Evolutionary conservation across 2,329 filamentous ascomycete species (phyloP).

Genomic region (Pyricularia sp.): DNA sequence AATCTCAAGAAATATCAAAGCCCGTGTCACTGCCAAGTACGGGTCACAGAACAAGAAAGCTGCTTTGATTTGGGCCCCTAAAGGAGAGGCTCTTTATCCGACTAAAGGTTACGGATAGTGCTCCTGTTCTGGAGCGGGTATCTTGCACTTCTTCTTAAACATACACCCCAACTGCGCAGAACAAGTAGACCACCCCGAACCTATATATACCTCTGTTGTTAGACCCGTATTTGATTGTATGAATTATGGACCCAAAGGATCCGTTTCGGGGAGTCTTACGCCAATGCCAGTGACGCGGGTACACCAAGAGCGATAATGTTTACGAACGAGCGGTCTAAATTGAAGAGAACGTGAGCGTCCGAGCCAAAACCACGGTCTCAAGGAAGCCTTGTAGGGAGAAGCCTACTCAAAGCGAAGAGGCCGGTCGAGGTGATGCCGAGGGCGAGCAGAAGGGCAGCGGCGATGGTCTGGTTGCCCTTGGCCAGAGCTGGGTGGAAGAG

Average conservation of each 20-base stretch:
- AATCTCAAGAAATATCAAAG: constrained; percentile 4
- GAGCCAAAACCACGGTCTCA: not conserved
- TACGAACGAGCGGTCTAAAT: constrained; percentile 63
- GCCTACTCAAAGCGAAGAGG: constrained; percentile 74
- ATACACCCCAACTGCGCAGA: constrained; percentile 97
- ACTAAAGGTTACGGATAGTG: not conserved
- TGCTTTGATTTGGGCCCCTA: not conserved
- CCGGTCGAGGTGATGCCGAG: constrained; percentile 61
- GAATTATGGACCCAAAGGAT: not conserved
- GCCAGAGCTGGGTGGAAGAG: constrained; percentile 69
- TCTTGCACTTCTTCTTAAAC: constrained; percentile 45
- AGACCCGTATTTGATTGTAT: constrained; percentile 4
- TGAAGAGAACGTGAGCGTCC: not conserved
- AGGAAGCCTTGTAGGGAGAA: not conserved
- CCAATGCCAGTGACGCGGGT: constrained; percentile 78
- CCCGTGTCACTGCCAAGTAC: constrained; percentile 11
- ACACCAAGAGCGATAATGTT: constrained; percentile 68
- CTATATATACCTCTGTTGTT: constrained; percentile 29
- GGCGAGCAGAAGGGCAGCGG: constrained; percentile 65
- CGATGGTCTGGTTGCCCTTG: constrained; percentile 72
- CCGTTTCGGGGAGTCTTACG: constrained; percentile 44
- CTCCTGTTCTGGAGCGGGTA: constrained; percentile 18
- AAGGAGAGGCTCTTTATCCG: not conserved
- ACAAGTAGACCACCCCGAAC: constrained; percentile 93
- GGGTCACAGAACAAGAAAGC: not conserved